These are phyloP conservation scores for Globisporangium orthogonon DNA, from an alignment of 352 stramenopile genomes.

Conservation along the genomic window DNA sequence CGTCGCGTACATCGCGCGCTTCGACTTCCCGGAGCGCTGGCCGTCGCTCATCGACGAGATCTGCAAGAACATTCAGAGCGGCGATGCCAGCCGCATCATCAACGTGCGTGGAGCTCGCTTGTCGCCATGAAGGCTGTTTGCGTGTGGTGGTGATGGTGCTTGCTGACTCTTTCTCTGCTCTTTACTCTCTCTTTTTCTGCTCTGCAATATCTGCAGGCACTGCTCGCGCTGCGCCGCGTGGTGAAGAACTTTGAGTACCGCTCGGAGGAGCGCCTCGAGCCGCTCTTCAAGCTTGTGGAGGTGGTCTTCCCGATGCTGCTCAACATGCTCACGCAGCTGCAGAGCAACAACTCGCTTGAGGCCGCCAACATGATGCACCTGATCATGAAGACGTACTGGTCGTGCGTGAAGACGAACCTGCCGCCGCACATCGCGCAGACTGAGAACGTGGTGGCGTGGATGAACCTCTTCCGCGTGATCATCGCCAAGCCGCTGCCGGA, in stretches of 20 bases:
- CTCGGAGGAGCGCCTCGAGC: constrained; percentile 77
- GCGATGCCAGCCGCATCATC: constrained; percentile 80
- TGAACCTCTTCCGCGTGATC: constrained; percentile 82
- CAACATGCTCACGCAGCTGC: constrained; percentile 84
- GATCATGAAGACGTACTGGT: constrained; percentile 98
- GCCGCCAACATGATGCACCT: constrained; percentile 91
- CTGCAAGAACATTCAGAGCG: constrained; percentile 86
- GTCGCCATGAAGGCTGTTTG: background rate
- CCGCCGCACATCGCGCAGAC: constrained; percentile 78
- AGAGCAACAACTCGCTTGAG: constrained; percentile 86
- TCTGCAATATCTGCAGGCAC: constrained; percentile 22
- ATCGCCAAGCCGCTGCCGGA: constrained; percentile 92
- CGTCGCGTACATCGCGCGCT: constrained; percentile 90
- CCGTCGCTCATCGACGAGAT: constrained; percentile 88
- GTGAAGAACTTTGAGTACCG: constrained; percentile 99
- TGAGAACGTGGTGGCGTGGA: constrained; percentile 90
- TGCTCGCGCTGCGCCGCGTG: constrained; percentile 93
- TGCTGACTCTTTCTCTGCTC: background rate
- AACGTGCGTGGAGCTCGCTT: constrained; percentile 22
- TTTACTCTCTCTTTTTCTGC: background rate
- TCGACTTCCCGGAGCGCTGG: constrained; percentile 95
- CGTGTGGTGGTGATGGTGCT: constrained; percentile 29
- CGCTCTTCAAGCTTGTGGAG: constrained; percentile 91
- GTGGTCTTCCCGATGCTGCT: constrained; percentile 92
- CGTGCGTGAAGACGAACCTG: constrained; percentile 93